Conservation (phyloP, 1,284 basidiomycete genomes). For the Cutaneotrichosporon cyanovorans region DNA sequence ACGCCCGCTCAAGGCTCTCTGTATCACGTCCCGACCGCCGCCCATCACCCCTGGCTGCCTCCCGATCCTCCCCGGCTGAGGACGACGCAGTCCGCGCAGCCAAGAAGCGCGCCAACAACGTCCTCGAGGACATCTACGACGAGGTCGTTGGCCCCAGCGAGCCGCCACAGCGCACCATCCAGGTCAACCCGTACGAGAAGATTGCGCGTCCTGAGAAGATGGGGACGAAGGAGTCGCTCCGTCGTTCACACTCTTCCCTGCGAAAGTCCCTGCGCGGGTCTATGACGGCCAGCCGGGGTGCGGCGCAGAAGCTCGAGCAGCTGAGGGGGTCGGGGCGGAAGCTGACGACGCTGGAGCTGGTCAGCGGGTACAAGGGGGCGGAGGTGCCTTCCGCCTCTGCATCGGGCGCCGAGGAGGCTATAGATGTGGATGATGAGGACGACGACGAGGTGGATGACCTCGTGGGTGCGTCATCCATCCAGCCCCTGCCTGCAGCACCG, state of each 20-base stretch:
- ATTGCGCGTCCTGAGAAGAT: constrained; percentile 6
- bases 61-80: constrained; percentile 1
- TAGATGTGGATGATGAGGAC: constrained; percentile 8
- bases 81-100: constrained; percentile 15
- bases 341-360: constrained; percentile 20
- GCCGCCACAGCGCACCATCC: constrained; percentile 16
- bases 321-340: constrained; percentile 7
- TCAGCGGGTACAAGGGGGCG: constrained; percentile 10
- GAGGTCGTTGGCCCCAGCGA: constrained; percentile 25
- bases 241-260: background rate
- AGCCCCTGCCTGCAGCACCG: constrained; percentile 1
- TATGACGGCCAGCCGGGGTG: constrained; percentile 31
- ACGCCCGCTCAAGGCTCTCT: constrained; percentile 2
- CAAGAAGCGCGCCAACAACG: constrained; percentile 31
- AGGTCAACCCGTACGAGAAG: constrained; percentile 39
- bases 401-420: constrained; percentile 7
- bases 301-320: constrained; percentile 33
- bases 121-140: constrained; percentile 34
- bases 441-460: background rate
- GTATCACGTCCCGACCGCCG: constrained; percentile 1
- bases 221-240: background rate
- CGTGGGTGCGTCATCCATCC: background rate
- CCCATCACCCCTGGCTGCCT: constrained; percentile 19
- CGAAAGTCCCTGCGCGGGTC: constrained; percentile 7
- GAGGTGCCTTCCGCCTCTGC: background rate